Percentiles rank a stretch among this genome's conserved stretches.
These are phyloP conservation scores for Lodderomyces pseudojiufengensis DNA, from an alignment of 1,139 yeast species.

Conservation along the genomic window DNA sequence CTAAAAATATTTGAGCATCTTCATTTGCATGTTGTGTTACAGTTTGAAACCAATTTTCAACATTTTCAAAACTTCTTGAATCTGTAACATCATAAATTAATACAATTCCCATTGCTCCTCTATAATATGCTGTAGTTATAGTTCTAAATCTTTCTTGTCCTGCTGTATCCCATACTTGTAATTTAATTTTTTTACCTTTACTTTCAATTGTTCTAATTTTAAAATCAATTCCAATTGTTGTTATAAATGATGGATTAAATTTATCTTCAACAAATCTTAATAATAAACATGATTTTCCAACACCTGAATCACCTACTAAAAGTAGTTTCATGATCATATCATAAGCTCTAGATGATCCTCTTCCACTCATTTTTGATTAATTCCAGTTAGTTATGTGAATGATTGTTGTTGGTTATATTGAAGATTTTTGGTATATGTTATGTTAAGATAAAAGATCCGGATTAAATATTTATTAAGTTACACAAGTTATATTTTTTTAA, in stretches of 20 bases:
- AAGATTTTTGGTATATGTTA: too few species aligned
- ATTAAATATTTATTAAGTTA: background rate
- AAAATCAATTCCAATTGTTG: slow-evolving; percentile 97
- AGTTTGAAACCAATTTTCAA: slow-evolving; percentile 89
- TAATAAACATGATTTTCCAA: slow-evolving; percentile 92
- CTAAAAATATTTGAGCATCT: slow-evolving; percentile 88
- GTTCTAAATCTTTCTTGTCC: slow-evolving; percentile 99
- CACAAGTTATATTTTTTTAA: background rate
- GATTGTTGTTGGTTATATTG: background rate
- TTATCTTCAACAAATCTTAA: slow-evolving; percentile 95
- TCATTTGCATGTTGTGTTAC: slow-evolving; percentile 96
- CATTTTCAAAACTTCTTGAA: slow-evolving; percentile 82
- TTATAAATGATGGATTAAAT: slow-evolving; percentile 92
- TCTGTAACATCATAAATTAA: slow-evolving; percentile 96
- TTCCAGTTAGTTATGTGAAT: background rate
- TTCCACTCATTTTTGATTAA: slow-evolving; percentile 9
- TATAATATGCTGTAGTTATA: slow-evolving; percentile 94
- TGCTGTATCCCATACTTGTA: slow-evolving; percentile 99
- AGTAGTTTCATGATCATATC: slow-evolving; percentile 93
- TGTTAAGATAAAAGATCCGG: background rate
- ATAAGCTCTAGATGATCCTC: slow-evolving; percentile 73
- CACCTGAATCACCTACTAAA: slow-evolving; percentile 95
- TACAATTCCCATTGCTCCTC: slow-evolving; percentile 98
- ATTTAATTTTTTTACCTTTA: slow-evolving; percentile 86
- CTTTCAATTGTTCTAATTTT: slow-evolving; percentile 94